Evolutionary conservation across 176 grass and related monocot genomes (phyloP), one percentile per base, ranked within the genome.

Genomic region (Microstegium vimineum): DNA sequence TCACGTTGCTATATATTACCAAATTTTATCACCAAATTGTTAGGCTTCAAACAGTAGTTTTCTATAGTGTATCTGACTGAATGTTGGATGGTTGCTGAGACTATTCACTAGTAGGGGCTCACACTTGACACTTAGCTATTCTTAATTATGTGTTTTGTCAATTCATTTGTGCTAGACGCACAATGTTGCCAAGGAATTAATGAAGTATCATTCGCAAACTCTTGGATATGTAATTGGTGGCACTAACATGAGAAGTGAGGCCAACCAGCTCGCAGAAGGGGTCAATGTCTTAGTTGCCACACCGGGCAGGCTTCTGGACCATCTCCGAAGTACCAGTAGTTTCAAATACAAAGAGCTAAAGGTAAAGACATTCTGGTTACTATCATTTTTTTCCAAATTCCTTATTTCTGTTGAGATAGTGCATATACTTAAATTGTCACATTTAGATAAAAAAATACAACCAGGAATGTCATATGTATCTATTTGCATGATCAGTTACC

Each of bases 191-290:
- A 97, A 94, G 81, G 88, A 97, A 71, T 86, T 97, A 77, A 91
- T 97, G 81, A 94, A 97, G 79, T 75, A 91, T 52, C 94, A 97
- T 72, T 92, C 88, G 14, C 94, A 97, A 87, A 97, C 87, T 46
- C 74, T 97, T 61, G 92, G 88, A 22, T 86, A 89, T 71, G 90
- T 97, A 38, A 97, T 92, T 57, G 94, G 94, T 66, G 94, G 94
- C 35, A 85, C 43, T 84, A 86, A 79, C 5, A 81, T 82, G 66
- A 87, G 69, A 89, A 86, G 59, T 70, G 92, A 97, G 82, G 92
- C 86, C 26, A 82, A 89, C 28, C 87, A 85, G 11, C 90, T 94
- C 37, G 81, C 78, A 1, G 89, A 97, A 47, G 94, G 94, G 62
- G 27, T 94, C 57, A 94, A 97, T 86, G 74, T 97, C 57, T 81